These are phyloP conservation scores for Fusarium paranaense DNA, from an alignment of 2,329 filamentous ascomycete genomes.

Conservation along the genomic window DNA sequence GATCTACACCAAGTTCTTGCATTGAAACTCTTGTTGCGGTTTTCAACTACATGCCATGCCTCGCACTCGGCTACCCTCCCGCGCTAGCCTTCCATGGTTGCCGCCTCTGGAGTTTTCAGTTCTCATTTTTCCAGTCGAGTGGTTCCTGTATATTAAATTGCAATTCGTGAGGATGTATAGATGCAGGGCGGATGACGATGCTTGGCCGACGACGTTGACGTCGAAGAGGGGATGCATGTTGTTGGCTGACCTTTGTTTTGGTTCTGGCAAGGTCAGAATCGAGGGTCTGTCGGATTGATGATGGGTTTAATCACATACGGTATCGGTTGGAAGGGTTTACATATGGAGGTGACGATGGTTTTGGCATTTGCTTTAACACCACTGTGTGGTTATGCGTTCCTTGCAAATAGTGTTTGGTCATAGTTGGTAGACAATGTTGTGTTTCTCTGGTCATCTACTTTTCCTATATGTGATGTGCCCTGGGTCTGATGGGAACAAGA, in stretches of 20 bases:
- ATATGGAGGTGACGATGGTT: conserved; percentile 10
- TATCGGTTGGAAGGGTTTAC: conserved; percentile 10
- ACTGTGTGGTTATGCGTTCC: conserved; percentile 1
- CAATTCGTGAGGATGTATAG: conserved; percentile 2
- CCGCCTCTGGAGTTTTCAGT: background rate
- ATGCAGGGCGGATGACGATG: background rate
- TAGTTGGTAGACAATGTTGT: conserved; percentile 7
- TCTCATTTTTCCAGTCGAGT: background rate
- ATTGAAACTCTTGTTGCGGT: conserved; percentile 7
- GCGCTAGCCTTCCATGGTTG: background rate
- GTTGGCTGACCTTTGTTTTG: background rate
- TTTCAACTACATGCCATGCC: conserved; percentile 1
- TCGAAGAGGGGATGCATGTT: conserved; percentile 1
- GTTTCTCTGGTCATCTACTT: background rate
- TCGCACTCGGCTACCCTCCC: background rate
- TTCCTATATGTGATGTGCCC: background rate
- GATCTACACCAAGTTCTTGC: background rate
- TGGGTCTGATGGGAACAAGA: background rate
- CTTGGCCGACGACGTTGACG: background rate
- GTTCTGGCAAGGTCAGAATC: background rate
- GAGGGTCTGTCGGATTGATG: background rate
- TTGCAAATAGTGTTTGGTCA: conserved; percentile 19
- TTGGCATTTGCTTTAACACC: conserved; percentile 10
- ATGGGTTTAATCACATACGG: conserved; percentile 25
- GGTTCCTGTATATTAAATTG: conserved; percentile 38